Percentiles rank a stretch among this genome's conserved stretches.
Conservation (phyloP, 805 yeast species). For the Candida endomychidarum region DNA sequence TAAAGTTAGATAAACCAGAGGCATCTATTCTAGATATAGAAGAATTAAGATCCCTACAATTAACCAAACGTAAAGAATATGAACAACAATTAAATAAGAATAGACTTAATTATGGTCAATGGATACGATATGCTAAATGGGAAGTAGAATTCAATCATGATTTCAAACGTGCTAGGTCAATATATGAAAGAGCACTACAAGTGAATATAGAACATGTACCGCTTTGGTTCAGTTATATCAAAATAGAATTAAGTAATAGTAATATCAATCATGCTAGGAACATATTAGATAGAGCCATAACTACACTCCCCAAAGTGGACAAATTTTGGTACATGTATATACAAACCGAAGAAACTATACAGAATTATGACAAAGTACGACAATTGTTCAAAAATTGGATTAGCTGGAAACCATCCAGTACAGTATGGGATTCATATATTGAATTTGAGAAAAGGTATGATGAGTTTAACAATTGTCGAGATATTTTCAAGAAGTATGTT, state of each 20-base stretch:
- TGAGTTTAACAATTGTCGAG: slow-evolving; percentile 54
- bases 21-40: slow-evolving; percentile 64
- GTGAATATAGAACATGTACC: slow-evolving; percentile 76
- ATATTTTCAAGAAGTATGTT: slow-evolving; percentile 57
- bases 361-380: slow-evolving; percentile 61
- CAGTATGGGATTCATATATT: slow-evolving; percentile 75
- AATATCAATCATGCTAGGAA: slow-evolving; percentile 89
- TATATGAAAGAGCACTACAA: slow-evolving; percentile 83
- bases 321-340: slow-evolving; percentile 86
- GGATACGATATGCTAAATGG: slow-evolving; percentile 90
- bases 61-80: slow-evolving; percentile 74
- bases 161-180: slow-evolving; percentile 73
- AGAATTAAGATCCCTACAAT: slow-evolving; percentile 74
- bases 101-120: slow-evolving; percentile 77
- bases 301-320: slow-evolving; percentile 71
- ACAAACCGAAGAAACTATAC: slow-evolving; percentile 76
- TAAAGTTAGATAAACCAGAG: slow-evolving; percentile 26
- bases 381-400: slow-evolving; percentile 77
- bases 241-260: slow-evolving; percentile 67
- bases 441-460: slow-evolving; percentile 70
- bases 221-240: slow-evolving; percentile 82
- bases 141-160: slow-evolving; percentile 78
- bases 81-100: slow-evolving; percentile 88
- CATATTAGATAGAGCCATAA: slow-evolving; percentile 73
- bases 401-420: slow-evolving; percentile 63